Conservation (phyloP, 345 rosid genomes). For the Erucastrum elatum region DNA sequence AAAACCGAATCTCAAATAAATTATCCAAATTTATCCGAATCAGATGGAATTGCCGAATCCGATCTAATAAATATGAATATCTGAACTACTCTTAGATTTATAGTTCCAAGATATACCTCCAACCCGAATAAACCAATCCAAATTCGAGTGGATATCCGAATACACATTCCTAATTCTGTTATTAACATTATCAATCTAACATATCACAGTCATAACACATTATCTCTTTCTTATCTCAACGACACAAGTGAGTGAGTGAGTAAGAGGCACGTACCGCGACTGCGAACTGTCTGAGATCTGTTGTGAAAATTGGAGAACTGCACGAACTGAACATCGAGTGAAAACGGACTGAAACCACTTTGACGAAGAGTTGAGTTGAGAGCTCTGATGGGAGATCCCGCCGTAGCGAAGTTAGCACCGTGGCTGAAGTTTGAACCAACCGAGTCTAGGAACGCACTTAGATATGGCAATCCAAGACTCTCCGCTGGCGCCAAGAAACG, state of each 20-base stretch:
- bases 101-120: not conserved
- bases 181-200: not conserved
- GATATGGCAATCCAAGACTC: constrained; percentile 55
- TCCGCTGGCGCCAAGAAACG: constrained; percentile 47
- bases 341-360: constrained; percentile 83
- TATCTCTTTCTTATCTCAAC: not conserved
- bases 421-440: constrained; percentile 76
- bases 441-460: constrained; percentile 77
- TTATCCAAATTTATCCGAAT: not conserved
- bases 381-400: constrained; percentile 84
- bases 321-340: constrained; percentile 64
- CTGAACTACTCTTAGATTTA: not conserved
- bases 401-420: constrained; percentile 93
- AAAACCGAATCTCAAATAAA: no score
- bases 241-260: not conserved
- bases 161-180: not conserved
- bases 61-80: not conserved
- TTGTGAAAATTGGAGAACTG: constrained; percentile 56
- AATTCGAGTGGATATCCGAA: not conserved
- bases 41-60: not conserved
- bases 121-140: not conserved
- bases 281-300: constrained; percentile 60
- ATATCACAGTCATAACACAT: not conserved
- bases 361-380: constrained; percentile 66
- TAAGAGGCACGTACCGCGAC: constrained; percentile 33